These are phyloP conservation scores for Blepharisma stoltei DNA, from an alignment of 73 alveolate genomes.

Conservation along the genomic window DNA sequence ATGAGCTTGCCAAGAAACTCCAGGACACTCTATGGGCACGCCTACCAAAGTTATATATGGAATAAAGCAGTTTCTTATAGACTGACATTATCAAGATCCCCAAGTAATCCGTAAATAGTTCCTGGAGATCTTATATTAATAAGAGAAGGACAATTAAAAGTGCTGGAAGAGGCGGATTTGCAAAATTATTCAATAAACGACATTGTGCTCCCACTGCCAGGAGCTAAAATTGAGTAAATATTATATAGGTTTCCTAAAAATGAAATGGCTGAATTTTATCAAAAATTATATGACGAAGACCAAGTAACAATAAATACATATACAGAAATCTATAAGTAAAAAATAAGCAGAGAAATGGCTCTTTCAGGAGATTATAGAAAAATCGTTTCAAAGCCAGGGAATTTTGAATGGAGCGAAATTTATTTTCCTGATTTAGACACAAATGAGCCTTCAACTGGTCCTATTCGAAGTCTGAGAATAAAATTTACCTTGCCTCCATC, in stretches of 20 bases:
- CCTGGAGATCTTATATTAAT: conserved; percentile 92
- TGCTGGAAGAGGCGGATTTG: conserved; percentile 62
- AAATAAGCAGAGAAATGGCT: conserved; percentile 55
- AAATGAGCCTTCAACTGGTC: conserved; percentile 30
- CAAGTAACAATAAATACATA: conserved; percentile 61
- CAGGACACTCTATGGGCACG: conserved; percentile 84
- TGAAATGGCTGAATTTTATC: conserved; percentile 39
- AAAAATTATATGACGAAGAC: conserved; percentile 80
- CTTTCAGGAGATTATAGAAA: conserved; percentile 92
- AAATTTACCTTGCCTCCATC: conserved; percentile 86
- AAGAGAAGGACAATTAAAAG: conserved; percentile 51
- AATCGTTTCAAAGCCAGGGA: conserved; percentile 79
- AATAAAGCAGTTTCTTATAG: conserved; percentile 86
- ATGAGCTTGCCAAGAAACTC: conserved; percentile 62
- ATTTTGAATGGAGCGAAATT: conserved; percentile 73
- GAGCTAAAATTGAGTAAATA: conserved; percentile 78
- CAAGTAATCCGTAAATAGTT: conserved; percentile 41
- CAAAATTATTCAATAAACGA: conserved; percentile 67
- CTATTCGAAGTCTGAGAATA: conserved; percentile 58
- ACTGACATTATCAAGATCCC: conserved; percentile 68
- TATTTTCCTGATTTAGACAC: conserved; percentile 75
- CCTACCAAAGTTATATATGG: conserved; percentile 97
- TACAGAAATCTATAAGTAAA: conserved; percentile 55
- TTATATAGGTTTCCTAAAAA: conserved; percentile 59
- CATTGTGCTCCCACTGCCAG: conserved; percentile 93